phyloP scores from a whole-genome alignment of 192 early-diverging fungal genomes.

The Coemansia sp. region DNA sequence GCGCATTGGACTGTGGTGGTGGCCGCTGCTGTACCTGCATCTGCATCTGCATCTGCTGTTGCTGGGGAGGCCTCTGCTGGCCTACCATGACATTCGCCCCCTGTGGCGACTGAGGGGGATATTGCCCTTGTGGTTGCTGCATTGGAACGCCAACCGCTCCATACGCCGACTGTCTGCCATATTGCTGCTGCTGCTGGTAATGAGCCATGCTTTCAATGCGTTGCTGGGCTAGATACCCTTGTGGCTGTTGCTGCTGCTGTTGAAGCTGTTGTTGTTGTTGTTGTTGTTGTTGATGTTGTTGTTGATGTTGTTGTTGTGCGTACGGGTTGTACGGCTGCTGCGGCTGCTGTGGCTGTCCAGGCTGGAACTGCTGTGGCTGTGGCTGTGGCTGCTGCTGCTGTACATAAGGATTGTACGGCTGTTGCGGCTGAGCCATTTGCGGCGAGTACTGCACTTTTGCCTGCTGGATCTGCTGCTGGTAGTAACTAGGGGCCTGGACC shows the following conservation, averaged over 20 bases:
- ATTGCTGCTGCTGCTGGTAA: constrained; percentile 16
- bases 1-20: constrained; percentile 8
- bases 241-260: constrained; percentile 30
- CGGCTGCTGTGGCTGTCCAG: constrained; percentile 29
- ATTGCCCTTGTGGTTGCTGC: constrained; percentile 20
- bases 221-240: constrained; percentile 14
- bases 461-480: constrained; percentile 56
- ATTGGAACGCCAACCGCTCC: background rate
- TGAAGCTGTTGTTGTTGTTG: constrained; percentile 10
- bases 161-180: constrained; percentile 28
- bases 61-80: background rate
- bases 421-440: constrained; percentile 22
- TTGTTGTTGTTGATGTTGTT: constrained; percentile 32
- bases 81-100: background rate
- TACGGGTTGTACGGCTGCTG: constrained; percentile 35
- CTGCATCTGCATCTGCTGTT: background rate
- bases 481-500: constrained; percentile 50
- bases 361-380: constrained; percentile 23
- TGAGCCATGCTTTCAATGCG: constrained; percentile 10
- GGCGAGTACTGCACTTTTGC: constrained; percentile 33
- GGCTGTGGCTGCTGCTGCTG: constrained; percentile 34
- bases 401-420: constrained; percentile 4
- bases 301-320: constrained; percentile 30
- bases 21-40: constrained; percentile 2
- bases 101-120: constrained; percentile 4